Base-by-base conservation (phyloP, 352 stramenopile species). In the Lagenidium giganteum region DNA sequence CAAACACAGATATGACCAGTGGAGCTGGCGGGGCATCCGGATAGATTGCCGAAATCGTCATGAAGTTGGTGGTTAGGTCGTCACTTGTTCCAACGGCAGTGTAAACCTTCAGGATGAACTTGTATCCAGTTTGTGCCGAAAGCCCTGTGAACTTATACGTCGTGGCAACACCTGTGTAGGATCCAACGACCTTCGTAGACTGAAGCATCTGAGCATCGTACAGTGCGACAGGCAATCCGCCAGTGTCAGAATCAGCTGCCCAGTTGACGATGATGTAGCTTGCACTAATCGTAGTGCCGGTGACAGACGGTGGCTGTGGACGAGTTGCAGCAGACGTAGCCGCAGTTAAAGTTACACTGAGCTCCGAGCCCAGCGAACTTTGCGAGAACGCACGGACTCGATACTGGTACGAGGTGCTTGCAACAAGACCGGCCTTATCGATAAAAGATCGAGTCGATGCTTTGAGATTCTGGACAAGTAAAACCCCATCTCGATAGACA, bases 381-480 rank as follows among this genome's bases (percentile, higher is more conserved):
- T 37, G 42, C 1, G 60, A 81, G 13, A 68, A 64, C 3, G 69
- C 53, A 16, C 63, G 59, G 0, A 86, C 38, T 21, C 51, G 66
- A 40, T 79, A 88, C 13, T 47, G 54, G 34, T 88, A 88, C 7
- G 41, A 64, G 18, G 63, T 74, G 3, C 27, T 50, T 9, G 71
- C 61, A 4, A 22, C 23, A 1, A 88, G 25, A 16, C 38, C 41
- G 3, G 33, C 50, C 16, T 56, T 75, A 26, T 86, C 67, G 7
- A 61, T 54, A 34, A 60, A 85, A n/a, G 6, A 60, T 14, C 40
- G 43, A 0, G 42, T 39, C 4, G 20, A 31, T 2, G 66, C 20
- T n/a, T 42, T 21, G 3, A 80, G 36, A 0, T 64, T 57, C 3
- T 50, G 39, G 3, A 44, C 56, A 11, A 86, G 44, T 0, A 49